These are phyloP conservation scores for Trapa incisa DNA, from an alignment of 345 rosid species.

Conservation along the genomic window DNA sequence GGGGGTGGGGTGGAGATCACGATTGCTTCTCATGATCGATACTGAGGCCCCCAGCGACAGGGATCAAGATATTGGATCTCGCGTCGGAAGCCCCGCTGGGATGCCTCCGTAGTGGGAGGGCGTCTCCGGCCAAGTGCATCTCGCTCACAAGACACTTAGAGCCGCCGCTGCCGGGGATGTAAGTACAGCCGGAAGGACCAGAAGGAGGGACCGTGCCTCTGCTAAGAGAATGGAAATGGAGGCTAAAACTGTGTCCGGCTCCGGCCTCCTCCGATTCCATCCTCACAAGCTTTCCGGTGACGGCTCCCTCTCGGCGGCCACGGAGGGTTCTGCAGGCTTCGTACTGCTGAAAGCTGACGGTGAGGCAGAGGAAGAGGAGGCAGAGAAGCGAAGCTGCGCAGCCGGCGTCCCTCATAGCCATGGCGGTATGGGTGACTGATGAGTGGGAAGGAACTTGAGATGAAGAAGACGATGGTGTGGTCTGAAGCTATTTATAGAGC, in stretches of 20 bases:
- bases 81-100: neutral
- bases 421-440: no score
- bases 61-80: neutral
- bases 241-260: neutral
- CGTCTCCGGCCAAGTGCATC: slow-evolving; percentile 1
- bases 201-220: slow-evolving; percentile 2
- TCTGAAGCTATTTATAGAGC: neutral
- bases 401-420: neutral
- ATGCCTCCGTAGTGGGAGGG: no score
- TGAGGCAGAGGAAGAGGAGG: neutral
- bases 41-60: neutral
- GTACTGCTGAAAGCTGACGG: neutral
- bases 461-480: neutral
- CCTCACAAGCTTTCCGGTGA: neutral
- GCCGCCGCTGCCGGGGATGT: slow-evolving; percentile 2
- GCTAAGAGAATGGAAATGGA: neutral
- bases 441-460: neutral
- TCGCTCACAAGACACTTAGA: neutral
- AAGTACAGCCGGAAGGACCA: slow-evolving; percentile 1
- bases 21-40: neutral
- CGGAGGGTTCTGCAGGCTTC: neutral
- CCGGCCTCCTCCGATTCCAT: neutral
- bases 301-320: no score
- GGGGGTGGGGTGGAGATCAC: neutral
- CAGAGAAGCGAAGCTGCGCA: neutral